Conservation (phyloP, 2,329 filamentous ascomycete genomes). For the Pseudovirgaria hyperparasitica region DNA sequence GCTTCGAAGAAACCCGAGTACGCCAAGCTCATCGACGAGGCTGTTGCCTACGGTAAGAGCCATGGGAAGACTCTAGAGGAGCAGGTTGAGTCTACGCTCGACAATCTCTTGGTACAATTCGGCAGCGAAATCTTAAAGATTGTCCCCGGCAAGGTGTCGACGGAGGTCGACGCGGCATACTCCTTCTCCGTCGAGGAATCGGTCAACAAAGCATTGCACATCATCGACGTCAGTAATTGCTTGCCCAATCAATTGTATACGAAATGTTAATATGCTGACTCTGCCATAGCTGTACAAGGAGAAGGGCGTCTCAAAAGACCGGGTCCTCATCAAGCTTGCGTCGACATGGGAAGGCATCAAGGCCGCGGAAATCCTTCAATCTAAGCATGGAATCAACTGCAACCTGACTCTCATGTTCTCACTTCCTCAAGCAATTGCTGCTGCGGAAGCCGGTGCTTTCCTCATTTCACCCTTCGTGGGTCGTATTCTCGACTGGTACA, state of each 20-base stretch:
- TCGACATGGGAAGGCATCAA: conserved; percentile 99
- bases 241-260: neutral
- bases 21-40: conserved; percentile 76
- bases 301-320: conserved; percentile 82
- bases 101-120: conserved; percentile 93
- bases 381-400: conserved; percentile 91
- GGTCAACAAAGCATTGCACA: conserved; percentile 89
- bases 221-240: conserved; percentile 64
- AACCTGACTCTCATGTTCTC: conserved; percentile 99
- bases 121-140: conserved; percentile 95
- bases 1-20: conserved; percentile 98
- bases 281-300: conserved; percentile 73
- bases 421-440: conserved; percentile 82
- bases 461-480: conserved; percentile 99
- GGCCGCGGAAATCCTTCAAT: conserved; percentile 92
- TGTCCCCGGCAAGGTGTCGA: conserved; percentile 96
- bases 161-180: conserved; percentile 91
- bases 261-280: conserved; percentile 11
- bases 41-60: conserved; percentile 75
- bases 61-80: conserved; percentile 54
- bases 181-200: conserved; percentile 91
- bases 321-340: conserved; percentile 95
- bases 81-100: conserved; percentile 81
- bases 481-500: conserved; percentile 99
- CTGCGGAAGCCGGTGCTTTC: conserved; percentile 88